phyloP scores from a whole-genome alignment of 176 grass and related monocot genomes.

The Puya raimondii region DNA sequence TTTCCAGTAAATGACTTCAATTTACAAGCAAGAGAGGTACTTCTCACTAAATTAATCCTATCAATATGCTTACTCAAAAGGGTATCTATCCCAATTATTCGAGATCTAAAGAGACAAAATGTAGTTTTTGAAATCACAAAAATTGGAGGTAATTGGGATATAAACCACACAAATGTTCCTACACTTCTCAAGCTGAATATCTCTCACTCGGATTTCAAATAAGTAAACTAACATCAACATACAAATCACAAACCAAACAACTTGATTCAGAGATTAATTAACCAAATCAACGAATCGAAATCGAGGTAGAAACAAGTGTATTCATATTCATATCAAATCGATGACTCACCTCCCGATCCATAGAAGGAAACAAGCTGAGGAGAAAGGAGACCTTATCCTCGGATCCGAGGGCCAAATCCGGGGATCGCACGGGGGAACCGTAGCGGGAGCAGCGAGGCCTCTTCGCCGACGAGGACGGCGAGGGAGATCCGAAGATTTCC shows the following conservation, averaged over 20 bases:
- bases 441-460: slow-evolving; percentile 18
- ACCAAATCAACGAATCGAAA: neutral
- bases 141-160: too few relatives aligned
- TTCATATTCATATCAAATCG: neutral
- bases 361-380: slow-evolving; percentile 22
- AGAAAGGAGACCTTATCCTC: slow-evolving; percentile 21
- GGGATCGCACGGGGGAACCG: slow-evolving; percentile 13
- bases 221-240: too few relatives aligned
- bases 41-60: too few relatives aligned
- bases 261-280: neutral
- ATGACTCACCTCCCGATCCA: slow-evolving; percentile 20
- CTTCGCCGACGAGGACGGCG: slow-evolving; percentile 18
- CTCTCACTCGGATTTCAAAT: too few relatives aligned
- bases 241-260: too few relatives aligned
- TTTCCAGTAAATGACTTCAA: neutral
- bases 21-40: too few relatives aligned
- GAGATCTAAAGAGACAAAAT: neutral
- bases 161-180: too few relatives aligned
- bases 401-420: slow-evolving; percentile 15
- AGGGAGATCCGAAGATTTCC: slow-evolving; percentile 31
- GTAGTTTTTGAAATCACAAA: neutral
- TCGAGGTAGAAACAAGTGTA: neutral
- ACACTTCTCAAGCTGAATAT: too few relatives aligned
- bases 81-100: neutral
- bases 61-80: too few relatives aligned